Evolutionary conservation across 768 basidiomycete genomes (phyloP).

Genomic region (Megacollybia marginata): DNA sequence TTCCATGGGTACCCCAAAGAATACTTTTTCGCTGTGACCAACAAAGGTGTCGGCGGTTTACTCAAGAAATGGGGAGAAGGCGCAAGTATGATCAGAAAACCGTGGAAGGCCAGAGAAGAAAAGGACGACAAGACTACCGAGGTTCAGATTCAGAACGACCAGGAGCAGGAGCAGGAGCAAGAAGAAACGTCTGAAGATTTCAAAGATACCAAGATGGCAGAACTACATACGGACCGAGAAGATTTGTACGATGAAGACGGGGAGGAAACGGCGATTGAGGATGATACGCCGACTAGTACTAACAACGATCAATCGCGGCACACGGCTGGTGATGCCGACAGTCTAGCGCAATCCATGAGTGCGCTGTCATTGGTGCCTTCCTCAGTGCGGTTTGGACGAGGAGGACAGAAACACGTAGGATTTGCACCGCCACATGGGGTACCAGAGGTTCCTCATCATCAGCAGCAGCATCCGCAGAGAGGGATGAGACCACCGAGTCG

Average conservation of each 20-base stretch:
- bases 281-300: background rate
- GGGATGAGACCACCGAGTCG: background rate
- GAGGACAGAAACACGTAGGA: conserved; percentile 29
- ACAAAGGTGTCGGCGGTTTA: conserved; percentile 81
- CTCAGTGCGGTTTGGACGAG: conserved; percentile 46
- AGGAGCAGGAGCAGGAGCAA: conserved; percentile 6
- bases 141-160: conserved; percentile 13
- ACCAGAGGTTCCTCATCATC: background rate
- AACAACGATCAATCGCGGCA: background rate
- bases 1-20: conserved; percentile 81
- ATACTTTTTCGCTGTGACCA: conserved; percentile 88
- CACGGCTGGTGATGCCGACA: conserved; percentile 1
- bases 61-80: conserved; percentile 79
- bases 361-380: conserved; percentile 34
- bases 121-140: conserved; percentile 13
- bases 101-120: conserved; percentile 52
- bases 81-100: conserved; percentile 66
- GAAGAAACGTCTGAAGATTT: conserved; percentile 9
- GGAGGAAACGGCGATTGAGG: conserved; percentile 8
- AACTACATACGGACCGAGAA: conserved; percentile 17
- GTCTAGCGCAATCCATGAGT: conserved; percentile 3
- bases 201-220: conserved; percentile 16
- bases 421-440: background rate
- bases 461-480: background rate
- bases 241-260: conserved; percentile 10